Conservation (phyloP, 768 basidiomycete genomes). For the Auricularia sp. region DNA sequence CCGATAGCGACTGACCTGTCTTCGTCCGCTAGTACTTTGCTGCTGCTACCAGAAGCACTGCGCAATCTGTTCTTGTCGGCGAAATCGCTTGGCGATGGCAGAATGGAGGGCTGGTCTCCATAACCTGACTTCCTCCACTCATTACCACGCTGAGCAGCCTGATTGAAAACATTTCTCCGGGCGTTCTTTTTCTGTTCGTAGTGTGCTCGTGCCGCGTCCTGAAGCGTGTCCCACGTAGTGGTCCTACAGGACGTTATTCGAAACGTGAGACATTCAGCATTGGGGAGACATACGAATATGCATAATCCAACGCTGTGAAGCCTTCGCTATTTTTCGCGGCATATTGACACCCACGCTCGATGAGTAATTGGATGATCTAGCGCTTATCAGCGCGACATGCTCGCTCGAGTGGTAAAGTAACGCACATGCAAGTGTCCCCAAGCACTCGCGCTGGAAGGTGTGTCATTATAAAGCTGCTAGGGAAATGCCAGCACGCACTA, state of each 20-base stretch:
- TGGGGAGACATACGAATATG: conserved; percentile 58
- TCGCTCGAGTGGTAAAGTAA: conserved; percentile 7
- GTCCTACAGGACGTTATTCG: conserved; percentile 33
- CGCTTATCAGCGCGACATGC: conserved; percentile 7
- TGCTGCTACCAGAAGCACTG: conserved; percentile 57
- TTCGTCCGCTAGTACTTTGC: background rate
- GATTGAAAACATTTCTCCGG: conserved; percentile 59
- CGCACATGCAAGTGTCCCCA: conserved; percentile 78
- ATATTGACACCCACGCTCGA: conserved; percentile 82
- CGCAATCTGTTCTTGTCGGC: conserved; percentile 38
- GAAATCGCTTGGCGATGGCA: conserved; percentile 35
- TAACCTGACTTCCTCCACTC: conserved; percentile 39
- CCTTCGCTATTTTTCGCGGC: conserved; percentile 80
- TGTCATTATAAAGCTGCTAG: conserved; percentile 4
- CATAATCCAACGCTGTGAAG: conserved; percentile 87
- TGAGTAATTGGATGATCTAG: conserved; percentile 74
- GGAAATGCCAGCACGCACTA: conserved; percentile 47
- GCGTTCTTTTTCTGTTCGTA: conserved; percentile 73
- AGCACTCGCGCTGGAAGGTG: conserved; percentile 57
- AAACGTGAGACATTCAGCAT: conserved; percentile 11
- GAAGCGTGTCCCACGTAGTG: conserved; percentile 64
- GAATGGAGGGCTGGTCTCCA: conserved; percentile 38
- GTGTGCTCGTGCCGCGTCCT: conserved; percentile 70
- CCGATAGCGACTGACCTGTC: background rate
- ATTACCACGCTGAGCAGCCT: conserved; percentile 56